Evolutionary conservation across 1,139 yeast genomes (phyloP), one percentile per base, ranked within the genome.

Genomic region (Blastobotrys apis): DNA sequence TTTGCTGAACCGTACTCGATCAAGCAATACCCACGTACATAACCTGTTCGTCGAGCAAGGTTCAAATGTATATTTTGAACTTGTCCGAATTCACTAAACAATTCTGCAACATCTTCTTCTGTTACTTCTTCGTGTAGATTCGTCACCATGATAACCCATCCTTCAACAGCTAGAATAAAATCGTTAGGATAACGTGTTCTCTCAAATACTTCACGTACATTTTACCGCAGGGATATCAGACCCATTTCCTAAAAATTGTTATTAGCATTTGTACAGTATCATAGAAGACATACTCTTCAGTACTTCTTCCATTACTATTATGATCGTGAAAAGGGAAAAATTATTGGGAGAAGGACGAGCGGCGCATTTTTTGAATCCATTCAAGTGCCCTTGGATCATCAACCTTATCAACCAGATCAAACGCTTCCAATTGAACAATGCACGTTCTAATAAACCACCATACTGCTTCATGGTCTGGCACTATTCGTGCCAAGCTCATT

Each of bases 71-170:
- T 46, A 38, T 66, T 67, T 16, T 58, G 59, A 3, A 73, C 65
- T 9, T 54, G 54, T 1, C 74, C 75, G 46, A 53, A 70, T 27
- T 72, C 76, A 30, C 68, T 61, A 50, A 72, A 71, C 25, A 59
- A 56, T 45, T 73, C 76, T 6, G 53, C 52, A 5, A 72, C 52
- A 37, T 71, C 74, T 42, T 72, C 77, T 44, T 73, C 77, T 8
- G 69, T 56, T 3, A 72, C 68, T 51, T 73, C 77, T 33, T 71
- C 74, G 45, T 73, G 74, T 13, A 73, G 47, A 37, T 70, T 70
- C 0, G 67, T 58, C 5, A 63, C 71, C 6, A 72, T 56, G 2
- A 73, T 37, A 6, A 72, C 65, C 65, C 72, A 72, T 19, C 76
- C 77, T 52, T 71, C 75, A 1, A 72, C 50, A 16, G 59, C 55